Evolutionary conservation across 139 green algal species (phyloP).

Genomic region (Micractinium sp.): DNA sequence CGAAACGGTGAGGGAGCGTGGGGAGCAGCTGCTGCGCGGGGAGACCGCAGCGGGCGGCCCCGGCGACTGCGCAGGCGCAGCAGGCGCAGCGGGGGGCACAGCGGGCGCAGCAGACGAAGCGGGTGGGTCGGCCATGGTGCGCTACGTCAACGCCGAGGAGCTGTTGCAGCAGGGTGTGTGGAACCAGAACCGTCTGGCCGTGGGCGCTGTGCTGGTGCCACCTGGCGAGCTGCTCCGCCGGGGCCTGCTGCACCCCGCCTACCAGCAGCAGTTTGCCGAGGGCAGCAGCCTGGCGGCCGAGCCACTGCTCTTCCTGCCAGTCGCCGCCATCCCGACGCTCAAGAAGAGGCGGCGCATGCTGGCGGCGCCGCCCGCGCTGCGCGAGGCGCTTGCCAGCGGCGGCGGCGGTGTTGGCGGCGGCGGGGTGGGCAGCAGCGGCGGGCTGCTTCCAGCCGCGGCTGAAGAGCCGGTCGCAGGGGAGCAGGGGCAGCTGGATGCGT

Average conservation of each 20-base stretch:
- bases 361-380: slow-evolving; percentile 5
- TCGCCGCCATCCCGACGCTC: slow-evolving; percentile 20
- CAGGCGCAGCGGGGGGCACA: neutral
- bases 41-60: neutral
- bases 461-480: too few species aligned
- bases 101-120: neutral
- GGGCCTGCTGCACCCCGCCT: slow-evolving; percentile 18
- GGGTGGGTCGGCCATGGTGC: neutral
- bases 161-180: slow-evolving; percentile 27
- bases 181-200: slow-evolving; percentile 34
- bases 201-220: slow-evolving; percentile 11
- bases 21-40: neutral
- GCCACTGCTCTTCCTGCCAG: slow-evolving; percentile 33
- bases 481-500: too few species aligned
- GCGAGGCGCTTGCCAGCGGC: neutral
- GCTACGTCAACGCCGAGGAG: neutral
- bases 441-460: neutral
- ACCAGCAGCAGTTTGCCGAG: neutral
- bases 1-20: slow-evolving; percentile 32
- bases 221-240: slow-evolving; percentile 5
- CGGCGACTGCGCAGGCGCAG: neutral
- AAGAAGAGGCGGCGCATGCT: slow-evolving; percentile 6
- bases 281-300: slow-evolving; percentile 25
- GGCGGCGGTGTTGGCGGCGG: too few species aligned
- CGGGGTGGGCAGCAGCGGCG: too few species aligned